Evolutionary conservation across 1,284 basidiomycete species (phyloP).

Genomic region (Pseudozyma thailandica): DNA sequence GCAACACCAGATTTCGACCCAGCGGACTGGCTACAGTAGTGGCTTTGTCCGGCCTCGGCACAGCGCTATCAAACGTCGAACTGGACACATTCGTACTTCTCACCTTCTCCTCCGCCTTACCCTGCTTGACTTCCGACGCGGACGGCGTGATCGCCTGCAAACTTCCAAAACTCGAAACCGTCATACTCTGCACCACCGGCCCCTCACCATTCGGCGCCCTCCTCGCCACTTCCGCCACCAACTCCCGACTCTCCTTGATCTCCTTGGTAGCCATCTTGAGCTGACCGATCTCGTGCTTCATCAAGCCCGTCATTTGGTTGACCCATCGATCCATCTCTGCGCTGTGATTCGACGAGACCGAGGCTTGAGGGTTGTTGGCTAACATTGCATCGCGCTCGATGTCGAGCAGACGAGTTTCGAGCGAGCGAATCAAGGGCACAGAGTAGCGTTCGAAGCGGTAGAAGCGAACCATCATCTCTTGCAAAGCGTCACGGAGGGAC

Average conservation of each 20-base stretch:
- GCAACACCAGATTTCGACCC: constrained; percentile 16
- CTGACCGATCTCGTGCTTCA: constrained; percentile 66
- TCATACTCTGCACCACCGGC: constrained; percentile 12
- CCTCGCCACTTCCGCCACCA: constrained; percentile 42
- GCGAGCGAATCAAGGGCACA: constrained; percentile 61
- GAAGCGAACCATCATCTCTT: constrained; percentile 67
- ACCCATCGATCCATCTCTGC: constrained; percentile 65
- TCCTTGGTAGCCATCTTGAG: constrained; percentile 58
- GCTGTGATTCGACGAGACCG: constrained; percentile 15
- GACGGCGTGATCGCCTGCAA: constrained; percentile 23
- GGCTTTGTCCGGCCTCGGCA: constrained; percentile 33
- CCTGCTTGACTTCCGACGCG: constrained; percentile 17
- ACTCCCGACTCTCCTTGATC: constrained; percentile 54
- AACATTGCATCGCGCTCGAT: constrained; percentile 65
- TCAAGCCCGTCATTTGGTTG: constrained; percentile 61
- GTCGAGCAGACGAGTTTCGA: constrained; percentile 63
- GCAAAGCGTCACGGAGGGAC: constrained; percentile 56
- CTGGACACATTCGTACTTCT: constrained; percentile 43
- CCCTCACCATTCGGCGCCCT: background rate
- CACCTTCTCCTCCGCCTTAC: constrained; percentile 2
- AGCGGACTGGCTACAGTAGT: background rate
- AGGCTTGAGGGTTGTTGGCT: constrained; percentile 37
- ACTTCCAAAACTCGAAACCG: constrained; percentile 27
- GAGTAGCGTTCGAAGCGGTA: constrained; percentile 67
- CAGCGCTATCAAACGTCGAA: constrained; percentile 40